Conservation (phyloP, 331 rosid species). For the Quercus tomentella region DNA sequence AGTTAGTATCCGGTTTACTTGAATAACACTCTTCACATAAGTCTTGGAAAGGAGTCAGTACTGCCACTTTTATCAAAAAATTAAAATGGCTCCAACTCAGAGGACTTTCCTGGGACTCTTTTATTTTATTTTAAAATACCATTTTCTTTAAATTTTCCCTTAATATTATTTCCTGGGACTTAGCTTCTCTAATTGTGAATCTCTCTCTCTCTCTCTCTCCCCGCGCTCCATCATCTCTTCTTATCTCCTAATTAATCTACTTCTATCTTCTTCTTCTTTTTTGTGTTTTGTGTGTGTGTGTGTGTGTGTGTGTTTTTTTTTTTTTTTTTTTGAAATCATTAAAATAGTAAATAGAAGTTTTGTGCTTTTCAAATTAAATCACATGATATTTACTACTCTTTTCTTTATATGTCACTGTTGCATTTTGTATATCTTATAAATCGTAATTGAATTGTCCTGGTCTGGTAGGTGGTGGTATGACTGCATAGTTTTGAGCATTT, state of each 20-base stretch:
- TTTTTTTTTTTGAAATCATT: no score
- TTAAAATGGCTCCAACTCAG: not conserved
- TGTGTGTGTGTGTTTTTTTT: fast-evolving
- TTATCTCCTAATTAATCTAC: not conserved
- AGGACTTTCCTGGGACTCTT: not conserved
- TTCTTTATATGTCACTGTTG: not conserved
- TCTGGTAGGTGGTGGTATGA: not conserved
- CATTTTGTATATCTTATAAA: not conserved
- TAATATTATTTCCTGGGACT: not conserved
- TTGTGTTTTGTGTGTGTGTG: not conserved
- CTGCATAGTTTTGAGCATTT: not conserved
- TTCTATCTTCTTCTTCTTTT: not conserved
- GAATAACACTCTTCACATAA: not conserved
- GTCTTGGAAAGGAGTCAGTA: not conserved
- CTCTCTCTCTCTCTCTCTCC: not conserved
- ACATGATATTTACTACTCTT: not conserved
- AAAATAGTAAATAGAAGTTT: no score
- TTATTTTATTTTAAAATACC: not conserved
- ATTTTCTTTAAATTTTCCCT: no score
- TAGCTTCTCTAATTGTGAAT: not conserved
- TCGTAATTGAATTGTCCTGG: not conserved
- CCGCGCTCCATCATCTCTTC: no score
- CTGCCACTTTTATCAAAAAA: not conserved
- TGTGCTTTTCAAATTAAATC: not conserved
- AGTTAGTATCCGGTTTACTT: not conserved